Base-by-base conservation (phyloP, 176 grass and related monocot genomes). In the Raddia guianensis region DNA sequence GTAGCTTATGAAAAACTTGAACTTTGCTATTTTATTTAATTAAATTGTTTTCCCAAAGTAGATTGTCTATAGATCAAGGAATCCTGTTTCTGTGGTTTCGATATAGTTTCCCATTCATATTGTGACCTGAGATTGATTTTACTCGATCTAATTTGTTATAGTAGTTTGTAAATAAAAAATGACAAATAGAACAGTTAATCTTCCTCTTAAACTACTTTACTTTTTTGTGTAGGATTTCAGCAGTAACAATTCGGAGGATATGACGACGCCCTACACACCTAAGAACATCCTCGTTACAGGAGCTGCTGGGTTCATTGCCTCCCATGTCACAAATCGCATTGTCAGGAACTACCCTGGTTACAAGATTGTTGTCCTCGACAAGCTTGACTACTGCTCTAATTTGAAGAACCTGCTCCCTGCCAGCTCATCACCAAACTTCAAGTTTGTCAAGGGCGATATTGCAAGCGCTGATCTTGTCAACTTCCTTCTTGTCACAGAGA, bases 351-450 rank as follows among this genome's bases (percentile, higher is more conserved):
- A 95, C 70, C 93, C 89, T 8, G 77, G 92, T 82, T 95, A 95
- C 87, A 95, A 95, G 69, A 95, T 95, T 47, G 87, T 95, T 3
- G 87, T 92, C 82, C 93, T 95, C 18, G 90, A 95, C 85, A 95
- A 95, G 84, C 93, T 95, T 73, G 93, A 95, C 82, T 95, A 95
- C 82, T 95, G 93, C 90, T 95, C 93, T 70, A 95, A 82, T 89
- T 82, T 95, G 64, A 95, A 95, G 79, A 95, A 95, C 35, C 82
- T 95, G 49, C 83, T 89, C 37, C 87, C 84, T 79, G 86, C 83
- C 79, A 83, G 87, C 72, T 85, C 78, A 1, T 90, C 82, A 0
- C 78, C 81, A 80, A 95, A 95, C 86, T 95, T 95, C 65, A 95
- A 95, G 85, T 95, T 95, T 83, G 93, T 95, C 78, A 95, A 95